Evolutionary conservation across 148 eudicot species (phyloP).

Genomic region (Cornus florida): DNA sequence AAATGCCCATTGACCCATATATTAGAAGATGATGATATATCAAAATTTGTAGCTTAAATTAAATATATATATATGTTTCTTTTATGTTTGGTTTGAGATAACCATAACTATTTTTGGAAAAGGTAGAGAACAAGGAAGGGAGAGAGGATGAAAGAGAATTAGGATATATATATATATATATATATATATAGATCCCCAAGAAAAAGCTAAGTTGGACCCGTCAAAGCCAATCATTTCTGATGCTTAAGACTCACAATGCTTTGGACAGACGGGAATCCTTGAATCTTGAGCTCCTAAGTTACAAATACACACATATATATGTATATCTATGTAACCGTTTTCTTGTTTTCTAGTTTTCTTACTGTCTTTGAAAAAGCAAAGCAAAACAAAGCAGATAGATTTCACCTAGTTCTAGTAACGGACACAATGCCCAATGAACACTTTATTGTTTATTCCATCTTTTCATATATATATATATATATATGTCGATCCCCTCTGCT

Average conservation of each 20-base stretch:
- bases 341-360: constrained; percentile 2
- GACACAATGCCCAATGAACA: constrained; percentile 3
- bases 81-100: too few relatives aligned
- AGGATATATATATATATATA: background rate
- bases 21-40: too few relatives aligned
- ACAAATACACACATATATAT: background rate
- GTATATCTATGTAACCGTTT: background rate
- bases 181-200: background rate
- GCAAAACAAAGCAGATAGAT: constrained; percentile 6
- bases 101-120: background rate
- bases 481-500: background rate
- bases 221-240: constrained; percentile 30
- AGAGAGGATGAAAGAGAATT: too few relatives aligned
- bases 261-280: constrained; percentile 20
- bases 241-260: constrained; percentile 19
- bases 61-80: too few relatives aligned
- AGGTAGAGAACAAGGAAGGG: background rate
- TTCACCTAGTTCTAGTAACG: constrained; percentile 3
- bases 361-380: constrained; percentile 15
- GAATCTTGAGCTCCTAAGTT: constrained; percentile 15
- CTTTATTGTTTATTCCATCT: constrained; percentile 7
- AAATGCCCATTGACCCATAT: too few relatives aligned
- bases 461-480: background rate
- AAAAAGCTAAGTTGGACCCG: constrained; percentile 25
- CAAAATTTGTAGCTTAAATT: background rate